Evolutionary conservation across 805 yeast species (phyloP).

Genomic region (Barnettozyma populi): DNA sequence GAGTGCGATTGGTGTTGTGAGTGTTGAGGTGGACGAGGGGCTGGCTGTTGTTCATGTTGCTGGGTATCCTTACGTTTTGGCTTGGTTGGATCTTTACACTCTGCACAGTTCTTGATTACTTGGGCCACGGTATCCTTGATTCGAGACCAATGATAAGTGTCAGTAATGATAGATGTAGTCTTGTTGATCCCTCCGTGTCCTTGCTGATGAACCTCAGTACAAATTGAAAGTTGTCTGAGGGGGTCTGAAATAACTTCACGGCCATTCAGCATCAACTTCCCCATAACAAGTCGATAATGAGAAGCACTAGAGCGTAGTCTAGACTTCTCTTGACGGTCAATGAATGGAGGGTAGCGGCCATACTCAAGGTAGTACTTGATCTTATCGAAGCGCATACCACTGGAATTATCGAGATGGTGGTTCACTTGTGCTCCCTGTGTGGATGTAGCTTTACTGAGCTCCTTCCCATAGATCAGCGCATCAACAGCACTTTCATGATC

Average conservation of each 20-base stretch:
- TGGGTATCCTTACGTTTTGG: constrained; percentile 12
- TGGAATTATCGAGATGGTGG: constrained; percentile 30
- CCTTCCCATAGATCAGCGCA: constrained; percentile 79
- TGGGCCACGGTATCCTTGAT: constrained; percentile 82
- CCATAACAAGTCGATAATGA: constrained; percentile 66
- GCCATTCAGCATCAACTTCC: constrained; percentile 69
- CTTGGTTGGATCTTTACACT: constrained; percentile 41
- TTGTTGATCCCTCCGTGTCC: constrained; percentile 87
- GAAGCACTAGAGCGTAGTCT: constrained; percentile 75
- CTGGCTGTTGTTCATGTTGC: constrained; percentile 8
- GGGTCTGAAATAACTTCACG: constrained; percentile 81
- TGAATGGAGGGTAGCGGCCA: constrained; percentile 79
- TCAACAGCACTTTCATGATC: constrained; percentile 84
- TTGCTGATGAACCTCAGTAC: constrained; percentile 59
- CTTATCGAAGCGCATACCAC: constrained; percentile 60
- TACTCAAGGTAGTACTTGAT: constrained; percentile 74
- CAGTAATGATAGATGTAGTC: constrained; percentile 72
- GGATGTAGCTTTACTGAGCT: constrained; percentile 50
- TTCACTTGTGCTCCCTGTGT: constrained; percentile 3
- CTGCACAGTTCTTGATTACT: constrained; percentile 69
- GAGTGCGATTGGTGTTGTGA: neutral
- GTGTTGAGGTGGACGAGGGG: constrained; percentile 2
- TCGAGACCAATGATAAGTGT: constrained; percentile 85
- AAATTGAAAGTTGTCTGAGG: constrained; percentile 66
- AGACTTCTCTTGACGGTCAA: constrained; percentile 83